These are phyloP conservation scores for Penicillium bovifimosum DNA, from an alignment of 495 filamentous ascomycete genomes.

Conservation along the genomic window DNA sequence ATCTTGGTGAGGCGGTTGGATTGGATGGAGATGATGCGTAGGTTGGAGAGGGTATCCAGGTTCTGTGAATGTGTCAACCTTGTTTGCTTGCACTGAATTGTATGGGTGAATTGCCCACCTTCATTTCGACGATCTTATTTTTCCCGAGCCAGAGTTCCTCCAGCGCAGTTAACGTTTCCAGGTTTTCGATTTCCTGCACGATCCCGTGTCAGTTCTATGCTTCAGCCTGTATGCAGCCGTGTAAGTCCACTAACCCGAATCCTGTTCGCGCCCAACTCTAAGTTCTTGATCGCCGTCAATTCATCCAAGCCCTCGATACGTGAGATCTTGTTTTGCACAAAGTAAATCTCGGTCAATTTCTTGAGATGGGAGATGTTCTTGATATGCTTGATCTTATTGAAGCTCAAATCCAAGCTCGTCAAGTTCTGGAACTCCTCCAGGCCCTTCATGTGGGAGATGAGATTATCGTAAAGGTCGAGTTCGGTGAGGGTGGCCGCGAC, in stretches of 20 bases:
- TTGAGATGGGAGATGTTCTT: slow-evolving; percentile 77
- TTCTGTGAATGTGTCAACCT: slow-evolving; percentile 41
- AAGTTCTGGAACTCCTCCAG: slow-evolving; percentile 72
- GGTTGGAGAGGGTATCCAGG: slow-evolving; percentile 64
- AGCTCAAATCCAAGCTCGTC: slow-evolving; percentile 81
- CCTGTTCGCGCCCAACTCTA: slow-evolving; percentile 88
- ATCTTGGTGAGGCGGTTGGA: slow-evolving; percentile 89
- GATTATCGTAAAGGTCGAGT: slow-evolving; percentile 95
- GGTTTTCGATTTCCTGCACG: slow-evolving; percentile 76
- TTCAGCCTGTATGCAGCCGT: not conserved
- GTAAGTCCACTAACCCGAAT: slow-evolving; percentile 54
- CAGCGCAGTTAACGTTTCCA: slow-evolving; percentile 66
- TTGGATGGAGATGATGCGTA: slow-evolving; percentile 91
- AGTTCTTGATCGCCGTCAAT: slow-evolving; percentile 64
- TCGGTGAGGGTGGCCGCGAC: slow-evolving; percentile 66
- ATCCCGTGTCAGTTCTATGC: slow-evolving; percentile 1
- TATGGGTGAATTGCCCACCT: slow-evolving; percentile 37
- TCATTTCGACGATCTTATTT: slow-evolving; percentile 91
- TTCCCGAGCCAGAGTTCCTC: slow-evolving; percentile 95
- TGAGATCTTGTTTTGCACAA: slow-evolving; percentile 90
- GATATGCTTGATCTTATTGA: slow-evolving; percentile 99
- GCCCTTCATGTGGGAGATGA: slow-evolving; percentile 82
- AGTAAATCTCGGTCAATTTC: slow-evolving; percentile 79
- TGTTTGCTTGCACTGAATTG: too few species aligned
- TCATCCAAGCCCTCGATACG: slow-evolving; percentile 80